phyloP scores from a whole-genome alignment of 192 early-diverging fungal genomes.

The Coemansia sp. region DNA sequence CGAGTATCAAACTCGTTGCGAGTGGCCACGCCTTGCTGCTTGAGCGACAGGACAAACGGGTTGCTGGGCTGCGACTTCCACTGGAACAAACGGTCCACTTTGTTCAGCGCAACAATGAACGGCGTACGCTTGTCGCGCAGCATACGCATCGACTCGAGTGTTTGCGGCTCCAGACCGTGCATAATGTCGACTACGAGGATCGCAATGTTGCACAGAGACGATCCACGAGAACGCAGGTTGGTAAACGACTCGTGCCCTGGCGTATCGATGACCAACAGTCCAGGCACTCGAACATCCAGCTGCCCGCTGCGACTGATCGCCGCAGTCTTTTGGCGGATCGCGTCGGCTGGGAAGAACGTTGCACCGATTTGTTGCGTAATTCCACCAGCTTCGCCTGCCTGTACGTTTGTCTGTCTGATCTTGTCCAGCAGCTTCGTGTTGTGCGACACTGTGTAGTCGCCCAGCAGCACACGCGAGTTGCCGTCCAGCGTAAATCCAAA shows the following conservation, averaged over 20 bases:
- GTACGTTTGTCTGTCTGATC: constrained; percentile 99
- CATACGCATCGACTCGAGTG: constrained; percentile 90
- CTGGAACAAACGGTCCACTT: constrained; percentile 94
- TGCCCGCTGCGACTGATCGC: constrained; percentile 63
- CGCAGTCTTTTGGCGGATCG: constrained; percentile 89
- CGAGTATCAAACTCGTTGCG: constrained; percentile 86
- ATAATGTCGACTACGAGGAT: constrained; percentile 99
- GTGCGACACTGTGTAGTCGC: constrained; percentile 57
- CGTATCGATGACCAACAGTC: constrained; percentile 95
- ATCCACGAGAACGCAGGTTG: constrained; percentile 92
- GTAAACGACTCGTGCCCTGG: constrained; percentile 99
- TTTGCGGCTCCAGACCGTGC: constrained; percentile 98
- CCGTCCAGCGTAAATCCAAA: constrained; percentile 59
- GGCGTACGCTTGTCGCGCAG: constrained; percentile 93
- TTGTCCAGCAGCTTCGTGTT: constrained; percentile 98
- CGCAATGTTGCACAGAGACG: constrained; percentile 98
- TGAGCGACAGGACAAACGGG: constrained; percentile 76
- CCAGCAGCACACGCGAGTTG: constrained; percentile 58
- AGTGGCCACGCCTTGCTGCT: constrained; percentile 68
- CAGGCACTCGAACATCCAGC: constrained; percentile 83
- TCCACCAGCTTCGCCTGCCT: constrained; percentile 99
- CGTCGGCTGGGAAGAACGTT: constrained; percentile 96
- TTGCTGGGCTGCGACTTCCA: constrained; percentile 87
- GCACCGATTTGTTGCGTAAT: constrained; percentile 99
- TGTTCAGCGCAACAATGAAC: constrained; percentile 98